phyloP scores from a whole-genome alignment of 768 basidiomycete genomes.

The Podaxis sp. region DNA sequence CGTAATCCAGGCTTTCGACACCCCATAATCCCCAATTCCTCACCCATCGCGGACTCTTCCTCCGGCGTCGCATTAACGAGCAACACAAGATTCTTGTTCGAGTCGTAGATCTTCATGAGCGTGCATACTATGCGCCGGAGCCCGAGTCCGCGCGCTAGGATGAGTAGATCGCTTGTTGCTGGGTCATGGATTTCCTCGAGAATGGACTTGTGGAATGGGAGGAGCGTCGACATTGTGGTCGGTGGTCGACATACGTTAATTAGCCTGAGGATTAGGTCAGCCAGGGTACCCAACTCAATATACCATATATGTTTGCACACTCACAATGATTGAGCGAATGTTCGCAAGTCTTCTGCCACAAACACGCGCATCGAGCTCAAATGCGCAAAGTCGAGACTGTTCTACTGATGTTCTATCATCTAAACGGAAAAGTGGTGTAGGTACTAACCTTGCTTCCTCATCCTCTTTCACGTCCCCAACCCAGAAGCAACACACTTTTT shows the following conservation, averaged over 20 bases:
- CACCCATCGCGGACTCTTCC: constrained; percentile 88
- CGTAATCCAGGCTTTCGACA: constrained; percentile 83
- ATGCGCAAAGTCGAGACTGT: too few species aligned
- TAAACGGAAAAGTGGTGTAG: too few species aligned
- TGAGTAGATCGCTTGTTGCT: constrained; percentile 61
- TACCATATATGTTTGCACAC: too few species aligned
- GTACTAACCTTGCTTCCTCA: too few species aligned
- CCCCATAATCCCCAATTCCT: constrained; percentile 90
- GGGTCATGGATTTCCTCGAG: constrained; percentile 72
- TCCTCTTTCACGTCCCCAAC: too few species aligned
- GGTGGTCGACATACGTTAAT: not conserved
- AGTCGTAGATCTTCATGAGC: constrained; percentile 89
- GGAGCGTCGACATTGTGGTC: constrained; percentile 41
- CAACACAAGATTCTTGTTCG: constrained; percentile 76
- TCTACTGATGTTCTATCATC: too few species aligned
- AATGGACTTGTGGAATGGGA: constrained; percentile 67
- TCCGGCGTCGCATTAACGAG: constrained; percentile 81
- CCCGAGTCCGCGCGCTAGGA: constrained; percentile 90
- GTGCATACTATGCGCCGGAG: constrained; percentile 79
- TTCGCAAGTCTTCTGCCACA: too few species aligned
- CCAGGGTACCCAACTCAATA: not conserved
- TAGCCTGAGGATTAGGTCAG: not conserved
- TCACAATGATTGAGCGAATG: too few species aligned
- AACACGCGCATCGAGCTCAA: too few species aligned
- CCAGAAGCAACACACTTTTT: too few species aligned